These are phyloP conservation scores for Nigrograna mackinnonii DNA, from an alignment of 2,329 filamentous ascomycete species.

Conservation along the genomic window DNA sequence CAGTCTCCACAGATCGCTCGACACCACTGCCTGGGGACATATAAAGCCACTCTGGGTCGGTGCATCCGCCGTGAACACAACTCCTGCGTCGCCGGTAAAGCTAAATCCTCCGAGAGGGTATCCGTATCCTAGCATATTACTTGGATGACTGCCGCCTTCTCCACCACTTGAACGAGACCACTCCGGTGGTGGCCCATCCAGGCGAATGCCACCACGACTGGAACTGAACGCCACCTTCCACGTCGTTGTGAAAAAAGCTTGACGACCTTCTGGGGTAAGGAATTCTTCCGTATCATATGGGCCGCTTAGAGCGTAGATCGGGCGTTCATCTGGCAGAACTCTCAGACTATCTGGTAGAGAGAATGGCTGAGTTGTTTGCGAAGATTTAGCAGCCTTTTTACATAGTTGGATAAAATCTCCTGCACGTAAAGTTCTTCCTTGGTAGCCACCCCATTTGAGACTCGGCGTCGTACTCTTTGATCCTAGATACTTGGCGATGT, in stretches of 20 bases:
- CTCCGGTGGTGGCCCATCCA: constrained; percentile 61
- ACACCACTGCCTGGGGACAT: constrained; percentile 58
- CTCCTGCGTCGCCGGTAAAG: constrained; percentile 64
- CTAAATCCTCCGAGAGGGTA: constrained; percentile 63
- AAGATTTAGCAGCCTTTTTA: no score
- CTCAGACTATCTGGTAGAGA: constrained; percentile 49
- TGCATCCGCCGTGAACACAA: constrained; percentile 62
- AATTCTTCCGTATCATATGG: constrained; percentile 62
- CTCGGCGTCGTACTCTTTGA: constrained; percentile 65
- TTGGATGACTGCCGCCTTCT: constrained; percentile 66
- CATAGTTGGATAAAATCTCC: constrained; percentile 58
- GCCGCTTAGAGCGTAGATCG: constrained; percentile 58
- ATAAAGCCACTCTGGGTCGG: constrained; percentile 66
- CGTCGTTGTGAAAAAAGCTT: constrained; percentile 60
- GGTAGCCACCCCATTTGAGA: constrained; percentile 62
- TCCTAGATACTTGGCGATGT: constrained; percentile 59
- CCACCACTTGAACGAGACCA: constrained; percentile 65
- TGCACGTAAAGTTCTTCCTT: constrained; percentile 59
- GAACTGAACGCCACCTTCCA: constrained; percentile 67
- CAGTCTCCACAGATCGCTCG: constrained; percentile 63
- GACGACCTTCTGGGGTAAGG: constrained; percentile 51
- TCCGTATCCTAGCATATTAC: constrained; percentile 57
- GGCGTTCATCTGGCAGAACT: constrained; percentile 55
- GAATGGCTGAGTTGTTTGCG: constrained; percentile 41
- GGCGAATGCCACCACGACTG: constrained; percentile 62